Evolutionary conservation across 345 rosid species (phyloP), one percentile per base, ranked within the genome.

Genomic region (Anacardium occidentale): DNA sequence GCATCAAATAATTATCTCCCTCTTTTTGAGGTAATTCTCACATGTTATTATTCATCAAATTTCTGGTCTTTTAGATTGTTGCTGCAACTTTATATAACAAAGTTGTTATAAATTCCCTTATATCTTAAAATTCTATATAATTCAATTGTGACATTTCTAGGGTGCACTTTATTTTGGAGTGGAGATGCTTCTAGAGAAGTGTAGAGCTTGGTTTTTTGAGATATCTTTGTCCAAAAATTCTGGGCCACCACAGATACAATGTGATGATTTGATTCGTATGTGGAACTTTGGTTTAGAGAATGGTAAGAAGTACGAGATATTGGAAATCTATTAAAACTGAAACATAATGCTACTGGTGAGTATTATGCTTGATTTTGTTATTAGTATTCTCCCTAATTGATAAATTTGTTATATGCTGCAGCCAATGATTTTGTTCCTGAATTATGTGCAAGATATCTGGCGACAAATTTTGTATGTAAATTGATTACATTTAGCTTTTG

Each of bases 161-260:
- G 88, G 76, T 76, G 90, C 92, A 12, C 88, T 90, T 74, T 90
- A 75, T 77, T 90, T 86, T 76, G 95, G 95, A 5, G 90, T 76
- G 55, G 90, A 86, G 75, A 74, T 20, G 74, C 92, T 88, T 80
- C 83, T 88, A 47, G 48, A 55, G 61, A 78, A 76, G 74, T 85
- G 89, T 75, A 83, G 79, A 70, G 70, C 20, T 76, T 88, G 92
- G 88, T 70, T 83, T 59, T 71, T 62, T 15, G 61, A 60, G 76
- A 79, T 75, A 44, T 70, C 80, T 45, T 82, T 74, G 66, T 80
- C 85, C 34, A 83, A 68, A 34, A 79, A 68, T 13, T 24, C 76
- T 0, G 83, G 60, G 69, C 67, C 65, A 51, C 69, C 66, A 25
- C 70, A 57, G 58, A 68, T 87, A 54, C 77, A 76, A 42, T 66